Conservation (phyloP, 1,284 basidiomycete genomes). For the Tylopilus orsonianus region DNA sequence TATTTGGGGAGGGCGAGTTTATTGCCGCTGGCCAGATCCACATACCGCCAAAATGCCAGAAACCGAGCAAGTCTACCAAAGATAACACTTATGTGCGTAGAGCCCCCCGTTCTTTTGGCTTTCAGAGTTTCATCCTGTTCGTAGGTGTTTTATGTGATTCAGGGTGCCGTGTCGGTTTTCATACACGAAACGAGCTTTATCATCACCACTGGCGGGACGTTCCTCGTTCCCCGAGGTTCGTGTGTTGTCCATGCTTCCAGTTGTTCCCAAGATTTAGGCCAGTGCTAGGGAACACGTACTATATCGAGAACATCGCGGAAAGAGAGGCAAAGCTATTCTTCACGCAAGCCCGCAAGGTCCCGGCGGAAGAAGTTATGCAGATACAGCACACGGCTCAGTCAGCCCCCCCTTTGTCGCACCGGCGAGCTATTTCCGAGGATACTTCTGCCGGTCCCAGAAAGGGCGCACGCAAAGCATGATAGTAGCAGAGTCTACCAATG, state of each 20-base stretch:
- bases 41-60: slow-evolving; percentile 75
- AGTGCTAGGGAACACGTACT: slow-evolving; percentile 80
- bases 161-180: slow-evolving; percentile 85
- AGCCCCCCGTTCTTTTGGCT: not conserved
- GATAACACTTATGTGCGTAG: slow-evolving; percentile 92
- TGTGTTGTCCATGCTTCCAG: slow-evolving; percentile 1
- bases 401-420: slow-evolving; percentile 34
- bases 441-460: slow-evolving; percentile 20
- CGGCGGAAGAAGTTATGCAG: slow-evolving; percentile 19
- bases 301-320: slow-evolving; percentile 83
- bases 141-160: slow-evolving; percentile 85
- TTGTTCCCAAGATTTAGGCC: not conserved
- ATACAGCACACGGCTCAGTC: slow-evolving; percentile 32
- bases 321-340: slow-evolving; percentile 88
- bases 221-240: slow-evolving; percentile 87
- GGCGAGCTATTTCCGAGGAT: slow-evolving; percentile 31
- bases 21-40: slow-evolving; percentile 87
- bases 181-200: slow-evolving; percentile 80
- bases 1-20: slow-evolving; percentile 92
- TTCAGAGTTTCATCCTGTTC: not conserved
- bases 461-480: slow-evolving; percentile 21
- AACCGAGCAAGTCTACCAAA: slow-evolving; percentile 86
- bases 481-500: too few species aligned
- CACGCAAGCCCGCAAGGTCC: slow-evolving; percentile 83
- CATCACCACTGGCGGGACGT: slow-evolving; percentile 82